phyloP scores from a whole-genome alignment of 306 rosid genomes.

The Prinsepia uniflora region DNA sequence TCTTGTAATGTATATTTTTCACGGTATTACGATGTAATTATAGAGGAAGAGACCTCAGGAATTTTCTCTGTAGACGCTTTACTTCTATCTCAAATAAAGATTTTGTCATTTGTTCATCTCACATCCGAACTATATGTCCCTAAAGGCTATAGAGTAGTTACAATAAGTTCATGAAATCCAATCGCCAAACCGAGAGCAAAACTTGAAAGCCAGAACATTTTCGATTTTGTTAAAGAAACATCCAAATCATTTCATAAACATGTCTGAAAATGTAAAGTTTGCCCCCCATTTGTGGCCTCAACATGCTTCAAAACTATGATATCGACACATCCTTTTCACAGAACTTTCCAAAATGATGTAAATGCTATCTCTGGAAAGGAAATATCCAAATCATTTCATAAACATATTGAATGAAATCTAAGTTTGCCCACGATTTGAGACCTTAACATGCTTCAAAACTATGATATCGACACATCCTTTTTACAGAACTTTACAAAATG shows the following conservation, averaged over 20 bases:
- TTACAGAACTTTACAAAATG: neutral
- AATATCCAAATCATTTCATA: neutral
- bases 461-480: neutral
- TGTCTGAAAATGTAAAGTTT: too few species aligned
- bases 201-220: neutral
- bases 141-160: neutral
- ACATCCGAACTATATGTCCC: neutral
- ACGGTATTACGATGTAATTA: slow-evolving; percentile 39
- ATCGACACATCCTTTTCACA: neutral
- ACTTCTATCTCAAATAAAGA: slow-evolving; percentile 36
- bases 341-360: neutral
- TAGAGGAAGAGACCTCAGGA: slow-evolving; percentile 39
- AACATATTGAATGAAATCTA: too few species aligned
- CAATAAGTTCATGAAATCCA: neutral
- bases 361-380: neutral
- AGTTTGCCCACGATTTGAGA: neutral
- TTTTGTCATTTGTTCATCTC: neutral
- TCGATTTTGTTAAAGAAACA: neutral
- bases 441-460: neutral
- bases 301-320: neutral
- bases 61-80: slow-evolving; percentile 30
- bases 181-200: neutral
- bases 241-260: neutral
- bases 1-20: slow-evolving; percentile 36
- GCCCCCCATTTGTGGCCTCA: too few species aligned